Percentiles rank a stretch among this genome's conserved stretches.
phyloP scores from a whole-genome alignment of 257 asterid species.

The Capsicum baccatum region DNA sequence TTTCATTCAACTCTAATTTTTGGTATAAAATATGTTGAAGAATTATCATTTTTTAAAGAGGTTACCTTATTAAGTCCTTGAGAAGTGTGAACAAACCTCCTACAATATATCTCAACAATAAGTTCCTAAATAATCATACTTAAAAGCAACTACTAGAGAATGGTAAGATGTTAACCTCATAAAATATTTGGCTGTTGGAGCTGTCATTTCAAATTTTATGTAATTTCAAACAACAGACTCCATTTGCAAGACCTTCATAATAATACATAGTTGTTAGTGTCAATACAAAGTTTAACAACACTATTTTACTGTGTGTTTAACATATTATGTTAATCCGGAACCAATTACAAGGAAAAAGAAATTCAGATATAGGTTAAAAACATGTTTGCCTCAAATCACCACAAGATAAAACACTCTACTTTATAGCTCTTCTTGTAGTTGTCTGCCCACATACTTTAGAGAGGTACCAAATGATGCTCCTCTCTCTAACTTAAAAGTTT shows the following conservation, averaged over 20 bases:
- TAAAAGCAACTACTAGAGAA: not conserved
- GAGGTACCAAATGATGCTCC: too few species aligned
- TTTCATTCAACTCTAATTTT: not conserved
- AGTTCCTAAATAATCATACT: not conserved
- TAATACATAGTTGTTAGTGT: constrained; percentile 23
- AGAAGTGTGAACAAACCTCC: constrained; percentile 90
- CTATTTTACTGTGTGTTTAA: too few species aligned
- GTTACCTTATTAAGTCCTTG: constrained; percentile 80
- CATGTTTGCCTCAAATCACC: too few species aligned
- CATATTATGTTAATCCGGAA: too few species aligned
- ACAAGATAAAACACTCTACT: too few species aligned
- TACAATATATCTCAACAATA: constrained; percentile 34
- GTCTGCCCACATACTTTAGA: too few species aligned
- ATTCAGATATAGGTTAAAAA: too few species aligned
- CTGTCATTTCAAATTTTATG: constrained; percentile 94
- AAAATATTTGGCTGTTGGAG: constrained; percentile 81
- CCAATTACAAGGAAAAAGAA: too few species aligned
- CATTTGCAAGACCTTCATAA: constrained; percentile 79
- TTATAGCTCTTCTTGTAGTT: too few species aligned
- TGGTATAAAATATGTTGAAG: not conserved
- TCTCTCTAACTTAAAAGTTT: too few species aligned
- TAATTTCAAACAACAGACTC: constrained; percentile 73
- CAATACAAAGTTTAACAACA: not conserved
- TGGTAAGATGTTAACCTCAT: constrained; percentile 53
- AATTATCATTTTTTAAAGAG: not conserved